Percentiles rank a stretch among this genome's conserved stretches.
Conservation (phyloP, 345 rosid species). For the Eucalyptus polybractea region DNA sequence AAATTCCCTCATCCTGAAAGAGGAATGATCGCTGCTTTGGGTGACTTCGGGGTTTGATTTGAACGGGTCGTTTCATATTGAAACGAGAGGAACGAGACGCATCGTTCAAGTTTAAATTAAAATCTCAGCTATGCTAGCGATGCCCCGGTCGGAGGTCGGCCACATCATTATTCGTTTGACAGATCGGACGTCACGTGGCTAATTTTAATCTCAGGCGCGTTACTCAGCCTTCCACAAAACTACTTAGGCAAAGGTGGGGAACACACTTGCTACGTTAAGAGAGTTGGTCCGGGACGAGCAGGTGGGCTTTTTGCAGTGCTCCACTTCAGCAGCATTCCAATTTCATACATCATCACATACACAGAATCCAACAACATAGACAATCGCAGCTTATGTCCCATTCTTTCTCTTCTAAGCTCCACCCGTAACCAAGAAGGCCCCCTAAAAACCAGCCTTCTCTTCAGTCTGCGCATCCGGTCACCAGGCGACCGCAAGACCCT, state of each 20-base stretch:
- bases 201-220: background rate
- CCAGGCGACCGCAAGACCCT: background rate
- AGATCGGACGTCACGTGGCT: background rate
- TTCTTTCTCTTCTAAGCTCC: background rate
- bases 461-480: background rate
- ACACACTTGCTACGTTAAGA: background rate
- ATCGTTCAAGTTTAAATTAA: background rate
- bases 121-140: background rate
- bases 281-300: background rate
- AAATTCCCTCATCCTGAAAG: background rate
- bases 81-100: background rate
- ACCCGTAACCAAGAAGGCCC: background rate
- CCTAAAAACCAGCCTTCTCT: background rate
- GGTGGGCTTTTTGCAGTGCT: background rate
- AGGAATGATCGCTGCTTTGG: background rate
- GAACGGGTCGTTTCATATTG: background rate
- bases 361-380: background rate
- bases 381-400: background rate
- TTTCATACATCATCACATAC: background rate
- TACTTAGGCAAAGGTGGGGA: background rate
- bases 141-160: background rate
- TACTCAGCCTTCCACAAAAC: background rate
- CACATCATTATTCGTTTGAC: background rate
- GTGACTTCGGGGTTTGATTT: background rate
- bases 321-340: background rate